phyloP scores from a whole-genome alignment of 345 rosid genomes.

The Cardamine occulta region DNA sequence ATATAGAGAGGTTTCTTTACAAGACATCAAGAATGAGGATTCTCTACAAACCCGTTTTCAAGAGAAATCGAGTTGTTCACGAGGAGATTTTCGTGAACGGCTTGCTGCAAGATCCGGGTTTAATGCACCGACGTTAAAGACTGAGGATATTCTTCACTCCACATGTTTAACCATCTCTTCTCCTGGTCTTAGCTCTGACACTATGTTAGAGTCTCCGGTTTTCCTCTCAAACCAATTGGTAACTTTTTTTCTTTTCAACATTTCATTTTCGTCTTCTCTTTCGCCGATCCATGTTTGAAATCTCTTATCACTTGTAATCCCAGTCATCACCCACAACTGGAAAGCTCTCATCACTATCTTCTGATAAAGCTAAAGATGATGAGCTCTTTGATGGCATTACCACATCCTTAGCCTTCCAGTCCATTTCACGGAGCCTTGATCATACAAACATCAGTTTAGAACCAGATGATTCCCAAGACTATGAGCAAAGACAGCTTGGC shows the following conservation, averaged over 20 bases:
- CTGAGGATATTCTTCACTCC: slow-evolving; percentile 55
- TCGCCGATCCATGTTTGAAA: background rate
- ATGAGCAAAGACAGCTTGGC: slow-evolving; percentile 61
- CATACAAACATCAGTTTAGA: slow-evolving; percentile 49
- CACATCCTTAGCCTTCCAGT: slow-evolving; percentile 71
- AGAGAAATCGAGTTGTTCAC: slow-evolving; percentile 50
- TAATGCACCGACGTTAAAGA: slow-evolving; percentile 65
- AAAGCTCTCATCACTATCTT: slow-evolving; percentile 61
- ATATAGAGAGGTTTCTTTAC: slow-evolving; percentile 34
- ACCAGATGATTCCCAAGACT: slow-evolving; percentile 62
- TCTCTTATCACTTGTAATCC: slow-evolving; percentile 47
- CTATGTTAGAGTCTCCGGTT: slow-evolving; percentile 80
- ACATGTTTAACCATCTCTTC: slow-evolving; percentile 68
- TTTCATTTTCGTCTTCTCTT: background rate
- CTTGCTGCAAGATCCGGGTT: slow-evolving; percentile 82
- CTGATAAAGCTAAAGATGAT: slow-evolving; percentile 53
- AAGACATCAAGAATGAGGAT: slow-evolving; percentile 1
- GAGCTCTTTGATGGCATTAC: slow-evolving; percentile 56
- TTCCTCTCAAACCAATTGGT: slow-evolving; percentile 80
- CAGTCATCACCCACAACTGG: slow-evolving; percentile 90
- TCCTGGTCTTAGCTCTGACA: slow-evolving; percentile 73
- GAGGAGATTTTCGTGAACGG: slow-evolving; percentile 72
- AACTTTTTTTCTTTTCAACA: slow-evolving; percentile 1
- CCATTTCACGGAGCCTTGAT: slow-evolving; percentile 50
- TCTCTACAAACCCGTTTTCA: slow-evolving; percentile 15